Evolutionary conservation across 345 rosid genomes (phyloP), one percentile per base, ranked within the genome.

Genomic region (Populus davidiana): DNA sequence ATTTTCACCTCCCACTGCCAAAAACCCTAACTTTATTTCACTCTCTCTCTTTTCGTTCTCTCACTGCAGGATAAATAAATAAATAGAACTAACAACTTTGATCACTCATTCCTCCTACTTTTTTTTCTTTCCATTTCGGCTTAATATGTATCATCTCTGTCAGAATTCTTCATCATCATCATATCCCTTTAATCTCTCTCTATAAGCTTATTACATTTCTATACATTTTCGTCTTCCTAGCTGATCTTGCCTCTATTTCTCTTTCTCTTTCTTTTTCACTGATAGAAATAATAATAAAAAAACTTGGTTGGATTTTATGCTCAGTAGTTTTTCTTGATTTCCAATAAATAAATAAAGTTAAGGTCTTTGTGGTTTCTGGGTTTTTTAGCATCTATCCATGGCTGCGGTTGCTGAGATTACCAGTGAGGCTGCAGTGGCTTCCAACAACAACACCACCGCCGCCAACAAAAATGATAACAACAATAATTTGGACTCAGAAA

Each of bases 361-460:
- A 50, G 36, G 36, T 16, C 20, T 10, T 74, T 65, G 18, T 20
- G 27, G 41, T 71, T 8, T 77, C 25, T 20, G 62, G 78, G 59
- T 39, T 74, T 65, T 62, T 65, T 65, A 75, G 78, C 54, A 74
- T 80, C 50, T 33, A 39, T 77, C 79, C 59, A 93, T 93, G 97
- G 96, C 93, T 83, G 88, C 89, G 73, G 90, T 89, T 81, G 86
- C 88, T 86, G 93, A 89, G 83, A 84, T 82, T 50, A 70, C 89
- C 56, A 84, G 76, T 67, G 89, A 90, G 62, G 41, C 59, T 50
- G 87, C 84, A 62, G 83, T 81, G 49, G 89, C 85, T 43, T 79
- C 69, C 69, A 27, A 13, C 41, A 65, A 13, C 67, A 16, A 8
- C 36, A 33, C 36, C 67, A 63, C 35, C 67, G 6, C 21, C 38